Conservation (phyloP, 2,329 filamentous ascomycete genomes). For the Aureobasidium sp. region DNA sequence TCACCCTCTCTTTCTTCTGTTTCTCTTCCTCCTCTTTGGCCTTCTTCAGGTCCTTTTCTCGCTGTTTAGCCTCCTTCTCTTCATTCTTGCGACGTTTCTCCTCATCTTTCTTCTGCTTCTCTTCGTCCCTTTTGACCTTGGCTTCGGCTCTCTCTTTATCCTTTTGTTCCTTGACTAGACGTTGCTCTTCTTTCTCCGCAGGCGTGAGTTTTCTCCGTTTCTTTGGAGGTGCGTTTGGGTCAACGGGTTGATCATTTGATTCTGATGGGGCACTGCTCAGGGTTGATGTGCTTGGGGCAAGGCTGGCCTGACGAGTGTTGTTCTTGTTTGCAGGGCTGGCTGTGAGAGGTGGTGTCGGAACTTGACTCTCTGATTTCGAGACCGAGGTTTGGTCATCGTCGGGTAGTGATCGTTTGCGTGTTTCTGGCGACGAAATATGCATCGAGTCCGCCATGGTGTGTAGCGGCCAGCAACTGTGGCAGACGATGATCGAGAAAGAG, state of each 20-base stretch:
- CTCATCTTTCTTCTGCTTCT: conserved; percentile 25
- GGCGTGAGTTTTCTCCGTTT: conserved; percentile 39
- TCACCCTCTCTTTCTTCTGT: conserved; percentile 27
- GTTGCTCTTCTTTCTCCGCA: conserved; percentile 36
- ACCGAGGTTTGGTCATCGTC: conserved; percentile 9
- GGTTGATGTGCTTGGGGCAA: conserved; percentile 28
- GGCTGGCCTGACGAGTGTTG: conserved; percentile 15
- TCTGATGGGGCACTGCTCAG: conserved; percentile 26
- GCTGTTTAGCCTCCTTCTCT: conserved; percentile 35
- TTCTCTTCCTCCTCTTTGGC: conserved; percentile 37
- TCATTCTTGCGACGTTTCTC: conserved; percentile 35
- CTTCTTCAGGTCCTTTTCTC: conserved; percentile 41
- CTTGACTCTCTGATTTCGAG: neutral
- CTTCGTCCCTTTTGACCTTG: conserved; percentile 24
- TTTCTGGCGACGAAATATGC: conserved; percentile 15
- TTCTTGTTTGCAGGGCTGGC: conserved; percentile 13
- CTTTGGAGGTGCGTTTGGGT: conserved; percentile 6
- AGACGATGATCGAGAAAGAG: neutral
- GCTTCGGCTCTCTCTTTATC: conserved; percentile 29
- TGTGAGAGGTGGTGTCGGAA: conserved; percentile 19
- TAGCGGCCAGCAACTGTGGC: neutral
- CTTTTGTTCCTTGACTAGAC: conserved; percentile 34
- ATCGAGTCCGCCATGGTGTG: conserved; percentile 8
- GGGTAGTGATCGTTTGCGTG: conserved; percentile 1
- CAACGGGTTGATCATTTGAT: conserved; percentile 10